Percentiles rank a stretch among this genome's conserved stretches.
These are phyloP conservation scores for Kwoniella botswanensis DNA, from an alignment of 768 basidiomycete species.

Conservation along the genomic window DNA sequence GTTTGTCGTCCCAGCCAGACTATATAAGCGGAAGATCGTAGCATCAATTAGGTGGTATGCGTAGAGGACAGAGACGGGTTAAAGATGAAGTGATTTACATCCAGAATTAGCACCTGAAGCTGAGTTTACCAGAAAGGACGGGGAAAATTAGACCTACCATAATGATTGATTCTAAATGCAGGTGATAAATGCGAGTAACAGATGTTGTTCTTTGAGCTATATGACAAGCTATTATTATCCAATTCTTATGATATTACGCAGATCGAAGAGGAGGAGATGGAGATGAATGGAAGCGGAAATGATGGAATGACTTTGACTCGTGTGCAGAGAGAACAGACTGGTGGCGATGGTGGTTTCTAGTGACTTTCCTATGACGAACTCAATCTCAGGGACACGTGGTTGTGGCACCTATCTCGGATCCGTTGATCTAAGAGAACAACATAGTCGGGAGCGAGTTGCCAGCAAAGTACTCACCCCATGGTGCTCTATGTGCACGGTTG, in stretches of 20 bases:
- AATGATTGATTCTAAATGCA: background rate
- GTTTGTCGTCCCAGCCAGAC: slow-evolving; percentile 34
- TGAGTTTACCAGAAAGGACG: background rate
- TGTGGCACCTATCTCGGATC: too few relatives aligned
- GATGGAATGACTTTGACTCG: background rate
- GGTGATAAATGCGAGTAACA: background rate
- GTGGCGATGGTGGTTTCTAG: slow-evolving; percentile 1
- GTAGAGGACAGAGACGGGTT: background rate
- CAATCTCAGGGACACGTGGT: background rate
- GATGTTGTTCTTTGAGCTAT: background rate
- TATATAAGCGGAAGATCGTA: background rate
- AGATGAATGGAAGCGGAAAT: background rate
- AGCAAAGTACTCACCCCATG: too few relatives aligned
- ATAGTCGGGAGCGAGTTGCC: too few relatives aligned
- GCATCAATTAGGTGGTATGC: too few relatives aligned
- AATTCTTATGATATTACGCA: background rate
- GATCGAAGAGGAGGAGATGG: background rate
- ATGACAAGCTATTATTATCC: background rate
- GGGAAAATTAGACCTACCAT: background rate
- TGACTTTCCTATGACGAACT: background rate
- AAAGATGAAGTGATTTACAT: background rate
- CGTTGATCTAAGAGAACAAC: too few relatives aligned
- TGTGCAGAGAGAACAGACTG: background rate
- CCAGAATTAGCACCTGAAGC: background rate
- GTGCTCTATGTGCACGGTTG: too few relatives aligned